Conservation (phyloP, 2,329 filamentous ascomycete genomes). For the Alternaria rosae region DNA sequence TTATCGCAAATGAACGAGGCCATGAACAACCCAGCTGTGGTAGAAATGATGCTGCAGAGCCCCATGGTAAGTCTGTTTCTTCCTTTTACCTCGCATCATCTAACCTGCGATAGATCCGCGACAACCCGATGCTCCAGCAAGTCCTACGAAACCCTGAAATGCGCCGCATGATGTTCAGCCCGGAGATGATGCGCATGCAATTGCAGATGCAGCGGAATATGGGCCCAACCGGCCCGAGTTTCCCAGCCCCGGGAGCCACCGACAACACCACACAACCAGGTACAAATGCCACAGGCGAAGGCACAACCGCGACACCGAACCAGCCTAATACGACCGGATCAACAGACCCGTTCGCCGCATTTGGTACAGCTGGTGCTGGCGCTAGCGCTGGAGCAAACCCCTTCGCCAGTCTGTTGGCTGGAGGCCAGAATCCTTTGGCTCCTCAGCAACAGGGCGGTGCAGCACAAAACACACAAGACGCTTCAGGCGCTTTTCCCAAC, state of each 20-base stretch:
- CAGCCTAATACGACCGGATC: slow-evolving; percentile 44
- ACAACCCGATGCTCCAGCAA: slow-evolving; percentile 86
- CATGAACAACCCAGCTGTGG: slow-evolving; percentile 90
- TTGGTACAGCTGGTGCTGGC: slow-evolving; percentile 46
- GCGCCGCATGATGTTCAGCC: slow-evolving; percentile 91
- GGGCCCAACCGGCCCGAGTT: slow-evolving; percentile 62
- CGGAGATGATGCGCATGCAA: slow-evolving; percentile 81
- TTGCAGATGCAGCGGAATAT: slow-evolving; percentile 78
- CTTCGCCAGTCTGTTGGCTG: slow-evolving; percentile 66
- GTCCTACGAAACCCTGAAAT: slow-evolving; percentile 90
- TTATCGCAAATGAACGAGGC: slow-evolving; percentile 91
- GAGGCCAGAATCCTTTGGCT: slow-evolving; percentile 46
- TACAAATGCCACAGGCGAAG: slow-evolving; percentile 30
- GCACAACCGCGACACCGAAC: slow-evolving; percentile 49
- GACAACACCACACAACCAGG: slow-evolving; percentile 72
- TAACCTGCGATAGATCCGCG: slow-evolving; percentile 65
- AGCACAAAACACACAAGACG: slow-evolving; percentile 28
- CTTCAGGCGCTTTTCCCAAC: slow-evolving; percentile 46
- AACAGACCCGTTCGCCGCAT: slow-evolving; percentile 58
- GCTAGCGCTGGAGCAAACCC: slow-evolving; percentile 57
- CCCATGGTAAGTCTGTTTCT: slow-evolving; percentile 58
- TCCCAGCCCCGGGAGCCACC: slow-evolving; percentile 90
- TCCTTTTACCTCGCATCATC: neutral
- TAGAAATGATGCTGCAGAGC: slow-evolving; percentile 75
- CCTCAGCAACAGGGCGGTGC: slow-evolving; percentile 33